Percentiles rank a stretch among this genome's conserved stretches.
Evolutionary conservation across 1,284 basidiomycete genomes (phyloP).

Genomic region (Mycocalia duriaeana): DNA sequence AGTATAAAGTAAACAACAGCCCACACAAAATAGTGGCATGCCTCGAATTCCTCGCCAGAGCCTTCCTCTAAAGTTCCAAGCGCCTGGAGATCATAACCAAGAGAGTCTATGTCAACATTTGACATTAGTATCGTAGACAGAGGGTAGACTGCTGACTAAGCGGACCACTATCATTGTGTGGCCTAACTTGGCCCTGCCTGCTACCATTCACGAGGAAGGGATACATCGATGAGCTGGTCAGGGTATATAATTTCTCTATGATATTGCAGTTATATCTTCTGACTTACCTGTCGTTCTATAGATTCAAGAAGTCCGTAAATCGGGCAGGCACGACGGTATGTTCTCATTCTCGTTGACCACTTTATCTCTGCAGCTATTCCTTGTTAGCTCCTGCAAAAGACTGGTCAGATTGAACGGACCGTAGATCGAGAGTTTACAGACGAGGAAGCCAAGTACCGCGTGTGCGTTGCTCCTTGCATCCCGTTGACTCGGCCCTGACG

Average conservation of each 20-base stretch:
- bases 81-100: too few relatives aligned
- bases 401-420: slow-evolving; percentile 94
- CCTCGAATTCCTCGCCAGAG: too few relatives aligned
- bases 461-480: slow-evolving; percentile 46
- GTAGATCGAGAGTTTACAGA: slow-evolving; percentile 92
- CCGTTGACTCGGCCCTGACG: slow-evolving; percentile 1
- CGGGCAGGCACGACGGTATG: slow-evolving; percentile 81
- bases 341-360: slow-evolving; percentile 27
- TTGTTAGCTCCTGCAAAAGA: slow-evolving; percentile 85
- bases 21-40: too few relatives aligned
- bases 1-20: too few relatives aligned
- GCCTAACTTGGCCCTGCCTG: not conserved
- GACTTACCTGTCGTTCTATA: slow-evolving; percentile 23
- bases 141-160: slow-evolving; percentile 3
- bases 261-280: slow-evolving; percentile 2
- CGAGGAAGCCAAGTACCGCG: slow-evolving; percentile 87
- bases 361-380: slow-evolving; percentile 9
- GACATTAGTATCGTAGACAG: too few relatives aligned
- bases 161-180: too few relatives aligned
- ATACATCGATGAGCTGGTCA: slow-evolving; percentile 43
- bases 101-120: too few relatives aligned
- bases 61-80: too few relatives aligned
- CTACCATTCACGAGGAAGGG: not conserved
- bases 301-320: slow-evolving; percentile 93
- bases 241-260: slow-evolving; percentile 25